phyloP scores from a whole-genome alignment of 202 grass and related monocot genomes.

The Zoysia matrella region DNA sequence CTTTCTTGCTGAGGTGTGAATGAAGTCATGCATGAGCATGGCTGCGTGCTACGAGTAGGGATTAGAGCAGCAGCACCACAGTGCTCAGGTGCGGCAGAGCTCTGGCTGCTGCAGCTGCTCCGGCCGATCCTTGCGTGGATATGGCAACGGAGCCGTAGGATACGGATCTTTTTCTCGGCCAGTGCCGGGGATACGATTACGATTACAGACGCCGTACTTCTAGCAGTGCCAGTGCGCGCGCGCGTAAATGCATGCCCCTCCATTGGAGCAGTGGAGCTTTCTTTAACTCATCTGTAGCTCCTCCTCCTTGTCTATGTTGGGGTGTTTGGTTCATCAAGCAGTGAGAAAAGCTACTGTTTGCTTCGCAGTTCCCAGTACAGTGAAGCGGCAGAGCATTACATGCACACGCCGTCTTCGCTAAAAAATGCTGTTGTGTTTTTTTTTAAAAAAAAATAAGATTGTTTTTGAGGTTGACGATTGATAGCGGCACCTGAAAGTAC shows the following conservation, averaged over 20 bases:
- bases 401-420: too few relatives aligned
- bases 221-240: neutral
- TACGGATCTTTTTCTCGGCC: slow-evolving; percentile 47
- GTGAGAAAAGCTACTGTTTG: too few relatives aligned
- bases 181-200: neutral
- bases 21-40: slow-evolving; percentile 13
- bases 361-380: too few relatives aligned
- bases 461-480: too few relatives aligned
- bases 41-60: neutral
- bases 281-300: too few relatives aligned
- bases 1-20: neutral
- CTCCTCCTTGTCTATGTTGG: too few relatives aligned
- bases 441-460: too few relatives aligned
- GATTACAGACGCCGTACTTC: too few relatives aligned
- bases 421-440: too few relatives aligned
- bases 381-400: too few relatives aligned
- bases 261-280: too few relatives aligned
- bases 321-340: too few relatives aligned
- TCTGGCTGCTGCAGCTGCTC: neutral
- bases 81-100: neutral
- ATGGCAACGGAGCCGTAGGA: slow-evolving; percentile 39
- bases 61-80: slow-evolving; percentile 2
- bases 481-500: neutral
- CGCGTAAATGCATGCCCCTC: neutral
- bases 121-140: slow-evolving; percentile 32